phyloP scores from a whole-genome alignment of 345 rosid genomes.

The Punica granatum region DNA sequence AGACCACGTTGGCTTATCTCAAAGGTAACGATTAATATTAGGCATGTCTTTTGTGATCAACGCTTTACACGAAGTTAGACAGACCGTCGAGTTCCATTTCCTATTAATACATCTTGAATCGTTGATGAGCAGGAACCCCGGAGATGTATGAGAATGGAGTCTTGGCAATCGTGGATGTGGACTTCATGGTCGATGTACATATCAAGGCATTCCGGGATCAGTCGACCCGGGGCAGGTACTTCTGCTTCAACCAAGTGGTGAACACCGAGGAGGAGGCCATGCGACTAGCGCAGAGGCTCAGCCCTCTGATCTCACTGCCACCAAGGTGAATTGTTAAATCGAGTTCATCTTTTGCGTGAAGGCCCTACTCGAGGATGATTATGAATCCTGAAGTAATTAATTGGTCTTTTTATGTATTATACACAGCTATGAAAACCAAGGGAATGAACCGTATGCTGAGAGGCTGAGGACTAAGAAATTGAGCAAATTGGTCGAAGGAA shows the following conservation, averaged over 20 bases:
- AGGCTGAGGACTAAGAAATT: conserved; percentile 62
- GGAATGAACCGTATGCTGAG: conserved; percentile 45
- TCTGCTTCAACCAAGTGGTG: conserved; percentile 68
- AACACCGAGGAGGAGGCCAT: conserved; percentile 52
- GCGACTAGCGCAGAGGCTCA: conserved; percentile 45
- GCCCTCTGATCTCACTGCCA: conserved; percentile 61
- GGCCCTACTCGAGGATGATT: neutral
- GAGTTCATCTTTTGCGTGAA: neutral
- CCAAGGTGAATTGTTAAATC: conserved; percentile 29
- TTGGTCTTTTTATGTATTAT: too few relatives aligned
- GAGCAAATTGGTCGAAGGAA: conserved; percentile 52
- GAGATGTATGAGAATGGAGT: conserved; percentile 83
- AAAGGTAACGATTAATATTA: conserved; percentile 69
- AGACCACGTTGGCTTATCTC: conserved; percentile 69
- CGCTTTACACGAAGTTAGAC: too few relatives aligned
- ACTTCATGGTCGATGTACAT: conserved; percentile 60
- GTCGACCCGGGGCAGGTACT: conserved; percentile 67
- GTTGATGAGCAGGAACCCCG: conserved; percentile 47
- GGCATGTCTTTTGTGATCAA: neutral
- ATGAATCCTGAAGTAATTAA: neutral
- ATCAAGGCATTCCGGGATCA: conserved; percentile 59
- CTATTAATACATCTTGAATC: neutral
- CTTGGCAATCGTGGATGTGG: conserved; percentile 48
- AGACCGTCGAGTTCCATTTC: neutral
- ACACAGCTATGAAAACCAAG: conserved; percentile 46